Evolutionary conservation across 2,329 filamentous ascomycete species (phyloP), one percentile per base, ranked within the genome.

Genomic region (Leptographium wingfieldii): DNA sequence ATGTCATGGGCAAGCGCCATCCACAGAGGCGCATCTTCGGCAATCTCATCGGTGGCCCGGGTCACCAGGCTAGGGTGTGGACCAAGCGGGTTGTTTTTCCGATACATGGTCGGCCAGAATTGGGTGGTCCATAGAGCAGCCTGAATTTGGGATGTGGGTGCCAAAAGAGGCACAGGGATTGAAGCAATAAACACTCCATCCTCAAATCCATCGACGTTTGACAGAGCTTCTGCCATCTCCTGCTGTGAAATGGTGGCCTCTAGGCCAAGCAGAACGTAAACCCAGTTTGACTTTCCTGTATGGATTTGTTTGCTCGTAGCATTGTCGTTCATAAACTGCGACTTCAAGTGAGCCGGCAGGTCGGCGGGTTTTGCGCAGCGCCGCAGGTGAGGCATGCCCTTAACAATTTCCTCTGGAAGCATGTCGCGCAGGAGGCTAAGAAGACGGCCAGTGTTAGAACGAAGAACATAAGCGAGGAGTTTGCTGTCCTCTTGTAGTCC

Each of bases 51-150:
- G 48, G 86, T 85, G 33, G 86, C 84, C 61, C 86, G 83, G 51
- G 81, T 76, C 60, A 92, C 83, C 69, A 88, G 81, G 67, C 84
- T 83, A 63, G 89, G 89, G 69, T 95, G 90, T 22, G 90, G 89
- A 4, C 90, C 90, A 61, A 92, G 88, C 2, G 89, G 89, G 68
- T 94, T 94, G 65, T 87, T 92, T 74, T 91, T 91, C 64, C 89
- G 86, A 73, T 94, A 95, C 56, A 92, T 83, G 1, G 86, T 87
- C 14, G 90, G 90, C 90, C 90, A 95, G 71, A 90, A 92, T 66
- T 85, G 79, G 40, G 81, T 76, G 31, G 84, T 86, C 88, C 88
- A 94, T 69, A 82, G 76, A 31, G 81, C 81, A 10, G 90, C 88
- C 70, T 92, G 88, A 48, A 86, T 78, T 65, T 86, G 81, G 3